Base-by-base conservation (phyloP, 2,329 filamentous ascomycete genomes). In the Knoxdaviesia proteae region DNA sequence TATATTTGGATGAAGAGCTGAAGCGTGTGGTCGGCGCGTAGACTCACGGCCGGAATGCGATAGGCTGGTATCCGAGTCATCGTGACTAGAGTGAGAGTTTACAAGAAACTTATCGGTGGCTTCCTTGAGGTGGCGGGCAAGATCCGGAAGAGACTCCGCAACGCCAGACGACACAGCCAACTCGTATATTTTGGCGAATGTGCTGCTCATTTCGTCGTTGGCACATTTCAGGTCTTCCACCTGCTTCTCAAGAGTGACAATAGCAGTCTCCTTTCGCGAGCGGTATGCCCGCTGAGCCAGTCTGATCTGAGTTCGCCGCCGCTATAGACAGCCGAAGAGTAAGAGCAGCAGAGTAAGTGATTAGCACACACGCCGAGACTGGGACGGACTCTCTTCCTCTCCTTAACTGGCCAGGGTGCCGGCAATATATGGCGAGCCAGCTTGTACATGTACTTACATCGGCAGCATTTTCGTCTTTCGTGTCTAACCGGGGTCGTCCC, bases 281-380 rank as follows among this genome's bases (percentile, higher is more conserved):
- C 86, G 74, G 54, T 93, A 93, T 1, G 84, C 84, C 49, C 84
- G 68, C 56, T 93, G 86, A 2, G 86, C 86, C 43, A 88, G 69
- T 30, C 86, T 77, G 48, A 94, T 90, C 55, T 94, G 86, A 5
- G 83, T 88, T 43, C 86, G 73, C 42, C 86, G 79, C 47, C 84
- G 78, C 80, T 82, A 36, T 40, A 2, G 20, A 20, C 20, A 20
- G 20, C 20, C 20, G 20, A 20, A 20, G 20, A 20, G 3, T 2
- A 20, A 20, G 2, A 20, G 20, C 20, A 20, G 20, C 20, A 20
- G 20, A 20, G 20, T 2, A 20, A 20, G 20, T 20, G 20, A 20
- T 20, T 20, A 20, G 20, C 20, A 20, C 20, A 20, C 3, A 20
- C 20, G 20, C 20, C 20, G 2, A 20, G 20, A 20, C 2, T 3